Percentiles rank a stretch among this genome's conserved stretches.
Evolutionary conservation across 345 rosid species (phyloP).

Genomic region (Viola odorata): DNA sequence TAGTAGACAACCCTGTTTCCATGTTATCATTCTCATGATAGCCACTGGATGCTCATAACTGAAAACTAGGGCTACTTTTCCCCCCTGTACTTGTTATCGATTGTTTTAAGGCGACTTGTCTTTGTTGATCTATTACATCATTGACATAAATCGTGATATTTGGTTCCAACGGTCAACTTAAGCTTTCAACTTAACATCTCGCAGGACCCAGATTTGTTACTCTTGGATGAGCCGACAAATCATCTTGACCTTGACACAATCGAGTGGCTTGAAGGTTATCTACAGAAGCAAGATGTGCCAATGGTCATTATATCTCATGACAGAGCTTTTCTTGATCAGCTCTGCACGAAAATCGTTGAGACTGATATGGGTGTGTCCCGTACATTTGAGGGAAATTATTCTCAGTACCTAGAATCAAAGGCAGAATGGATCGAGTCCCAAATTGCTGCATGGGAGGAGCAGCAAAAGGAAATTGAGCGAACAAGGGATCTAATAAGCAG

Average conservation of each 20-base stretch:
- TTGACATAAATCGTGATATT: not conserved
- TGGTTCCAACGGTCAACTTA: constrained; percentile 10
- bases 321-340: constrained; percentile 92
- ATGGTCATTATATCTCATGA: constrained; percentile 97
- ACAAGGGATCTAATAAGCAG: constrained; percentile 66
- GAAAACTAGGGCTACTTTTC: not conserved
- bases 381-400: constrained; percentile 81
- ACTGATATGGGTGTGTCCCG: constrained; percentile 92
- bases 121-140: not conserved
- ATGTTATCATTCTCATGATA: too few relatives aligned
- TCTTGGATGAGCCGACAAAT: constrained; percentile 93
- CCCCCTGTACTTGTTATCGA: not conserved
- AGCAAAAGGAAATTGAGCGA: constrained; percentile 79
- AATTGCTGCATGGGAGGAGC: constrained; percentile 83
- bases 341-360: constrained; percentile 93
- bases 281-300: constrained; percentile 83
- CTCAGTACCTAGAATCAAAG: constrained; percentile 68
- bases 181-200: constrained; percentile 3
- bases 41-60: not conserved
- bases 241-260: constrained; percentile 95
- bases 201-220: constrained; percentile 91
- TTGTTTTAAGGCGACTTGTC: not conserved
- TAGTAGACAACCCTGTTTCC: too few relatives aligned
- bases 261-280: constrained; percentile 96
- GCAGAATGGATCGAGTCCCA: constrained; percentile 77